A percentile compares a stretch with the other conserved stretches of the same genome.
phyloP scores from a whole-genome alignment of 768 basidiomycete genomes.

The Russula brevipes region DNA sequence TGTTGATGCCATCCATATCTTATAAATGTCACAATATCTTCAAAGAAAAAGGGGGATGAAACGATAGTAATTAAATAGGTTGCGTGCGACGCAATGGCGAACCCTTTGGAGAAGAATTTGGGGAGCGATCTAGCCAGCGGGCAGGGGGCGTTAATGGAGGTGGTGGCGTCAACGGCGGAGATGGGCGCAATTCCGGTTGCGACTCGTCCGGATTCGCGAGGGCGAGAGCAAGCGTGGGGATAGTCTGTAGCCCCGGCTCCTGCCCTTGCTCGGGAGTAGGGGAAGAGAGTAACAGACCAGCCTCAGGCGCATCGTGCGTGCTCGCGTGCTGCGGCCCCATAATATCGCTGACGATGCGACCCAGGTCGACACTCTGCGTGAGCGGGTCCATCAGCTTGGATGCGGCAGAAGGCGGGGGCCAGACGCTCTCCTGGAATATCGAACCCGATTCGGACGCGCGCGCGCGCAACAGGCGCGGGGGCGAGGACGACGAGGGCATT shows the following conservation, averaged over 20 bases:
- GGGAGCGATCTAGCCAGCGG: conserved; percentile 12
- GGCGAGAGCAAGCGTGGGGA: conserved; percentile 1
- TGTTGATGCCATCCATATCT: too few species aligned
- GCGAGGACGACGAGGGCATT: background rate
- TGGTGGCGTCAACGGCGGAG: background rate
- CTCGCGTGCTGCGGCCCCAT: conserved; percentile 11
- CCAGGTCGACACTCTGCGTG: conserved; percentile 11
- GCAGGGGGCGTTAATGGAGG: background rate
- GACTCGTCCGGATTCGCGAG: conserved; percentile 10
- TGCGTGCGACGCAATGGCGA: background rate
- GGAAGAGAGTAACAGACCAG: background rate
- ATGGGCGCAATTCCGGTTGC: background rate
- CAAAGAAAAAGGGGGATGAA: background rate
- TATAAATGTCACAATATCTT: too few species aligned
- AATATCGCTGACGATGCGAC: conserved; percentile 19
- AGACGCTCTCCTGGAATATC: conserved; percentile 25
- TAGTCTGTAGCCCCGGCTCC: background rate
- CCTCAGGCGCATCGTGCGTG: background rate
- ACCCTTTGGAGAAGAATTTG: conserved; percentile 7
- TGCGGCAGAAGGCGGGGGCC: conserved; percentile 17
- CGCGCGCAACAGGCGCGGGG: conserved; percentile 16
- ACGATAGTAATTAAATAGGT: background rate
- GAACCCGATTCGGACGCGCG: conserved; percentile 22
- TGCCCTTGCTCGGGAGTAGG: background rate
- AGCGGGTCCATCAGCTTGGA: conserved; percentile 21